Conservation (phyloP, 2,329 filamentous ascomycete genomes). For the Colletotrichum tanaceti region DNA sequence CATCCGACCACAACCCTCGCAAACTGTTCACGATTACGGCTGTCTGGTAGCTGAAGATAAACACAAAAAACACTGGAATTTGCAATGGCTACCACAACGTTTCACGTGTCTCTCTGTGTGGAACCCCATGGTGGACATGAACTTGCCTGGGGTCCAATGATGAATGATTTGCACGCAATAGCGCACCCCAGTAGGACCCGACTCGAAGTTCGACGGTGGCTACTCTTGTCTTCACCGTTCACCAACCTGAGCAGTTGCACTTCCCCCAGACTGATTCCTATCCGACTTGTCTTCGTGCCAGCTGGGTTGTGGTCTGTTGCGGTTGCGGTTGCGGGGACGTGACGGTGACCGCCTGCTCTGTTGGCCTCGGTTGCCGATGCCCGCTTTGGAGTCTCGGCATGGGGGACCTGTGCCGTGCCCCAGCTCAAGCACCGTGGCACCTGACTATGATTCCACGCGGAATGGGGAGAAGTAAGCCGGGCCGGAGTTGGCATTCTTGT, state of each 20-base stretch:
- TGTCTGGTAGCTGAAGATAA: slow-evolving; percentile 44
- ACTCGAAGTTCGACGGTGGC: neutral
- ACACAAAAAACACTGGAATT: slow-evolving; percentile 44
- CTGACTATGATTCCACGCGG: slow-evolving; percentile 22
- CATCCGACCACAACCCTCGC: slow-evolving; percentile 40
- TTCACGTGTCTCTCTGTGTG: slow-evolving; percentile 36
- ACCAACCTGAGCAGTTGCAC: neutral
- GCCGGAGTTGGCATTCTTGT: slow-evolving; percentile 9
- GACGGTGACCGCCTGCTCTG: slow-evolving; percentile 1
- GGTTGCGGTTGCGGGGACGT: slow-evolving; percentile 4
- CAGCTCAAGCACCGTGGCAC: slow-evolving; percentile 14
- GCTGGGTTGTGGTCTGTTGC: slow-evolving; percentile 1
- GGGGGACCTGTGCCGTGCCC: neutral
- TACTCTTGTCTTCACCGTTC: slow-evolving; percentile 5
- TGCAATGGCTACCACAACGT: slow-evolving; percentile 39
- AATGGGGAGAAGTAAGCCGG: slow-evolving; percentile 5
- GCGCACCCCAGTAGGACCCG: slow-evolving; percentile 5
- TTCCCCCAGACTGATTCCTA: neutral
- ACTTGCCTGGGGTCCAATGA: slow-evolving; percentile 23
- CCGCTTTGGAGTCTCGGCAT: slow-evolving; percentile 4
- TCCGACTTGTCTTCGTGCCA: slow-evolving; percentile 8
- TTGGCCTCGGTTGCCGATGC: slow-evolving; percentile 1
- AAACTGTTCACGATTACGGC: slow-evolving; percentile 43
- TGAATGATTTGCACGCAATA: slow-evolving; percentile 37
- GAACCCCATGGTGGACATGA: slow-evolving; percentile 31